These are phyloP conservation scores for Vachellia collinsii DNA, from an alignment of 306 rosid genomes.

Conservation along the genomic window DNA sequence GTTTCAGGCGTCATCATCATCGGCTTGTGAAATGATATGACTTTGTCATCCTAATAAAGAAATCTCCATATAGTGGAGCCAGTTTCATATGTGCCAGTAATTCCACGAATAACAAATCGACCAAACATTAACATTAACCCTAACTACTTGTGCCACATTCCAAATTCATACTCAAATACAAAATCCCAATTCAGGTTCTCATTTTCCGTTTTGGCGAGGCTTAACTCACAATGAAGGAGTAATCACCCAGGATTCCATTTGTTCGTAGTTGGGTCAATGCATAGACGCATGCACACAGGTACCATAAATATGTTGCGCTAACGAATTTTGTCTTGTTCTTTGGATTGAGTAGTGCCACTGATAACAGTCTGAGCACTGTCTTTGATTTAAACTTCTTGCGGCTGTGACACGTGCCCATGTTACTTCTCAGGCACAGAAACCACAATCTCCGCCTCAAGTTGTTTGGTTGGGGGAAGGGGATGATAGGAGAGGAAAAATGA, in stretches of 20 bases:
- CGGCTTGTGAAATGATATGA: constrained; percentile 34
- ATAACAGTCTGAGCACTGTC: background rate
- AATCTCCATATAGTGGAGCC: background rate
- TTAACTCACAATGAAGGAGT: background rate
- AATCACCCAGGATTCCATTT: background rate
- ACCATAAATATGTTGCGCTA: background rate
- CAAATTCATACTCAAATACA: background rate
- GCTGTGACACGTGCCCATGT: background rate
- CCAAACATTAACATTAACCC: background rate
- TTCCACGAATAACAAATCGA: background rate
- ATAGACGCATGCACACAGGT: background rate
- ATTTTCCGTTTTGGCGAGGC: background rate
- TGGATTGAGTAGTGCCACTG: background rate
- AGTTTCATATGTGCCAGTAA: background rate
- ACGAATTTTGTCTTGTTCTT: background rate
- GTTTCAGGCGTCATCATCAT: constrained; percentile 17
- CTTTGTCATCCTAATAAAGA: constrained; percentile 14
- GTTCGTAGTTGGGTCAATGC: background rate
- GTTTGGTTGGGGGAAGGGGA: too few species aligned
- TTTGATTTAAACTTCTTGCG: background rate
- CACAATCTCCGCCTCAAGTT: background rate
- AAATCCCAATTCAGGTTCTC: background rate
- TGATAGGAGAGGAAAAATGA: too few species aligned
- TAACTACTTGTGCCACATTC: background rate
- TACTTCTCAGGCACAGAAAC: background rate